These are phyloP conservation scores for Globisporangium cylindrosporum DNA, from an alignment of 352 stramenopile species.

Conservation along the genomic window DNA sequence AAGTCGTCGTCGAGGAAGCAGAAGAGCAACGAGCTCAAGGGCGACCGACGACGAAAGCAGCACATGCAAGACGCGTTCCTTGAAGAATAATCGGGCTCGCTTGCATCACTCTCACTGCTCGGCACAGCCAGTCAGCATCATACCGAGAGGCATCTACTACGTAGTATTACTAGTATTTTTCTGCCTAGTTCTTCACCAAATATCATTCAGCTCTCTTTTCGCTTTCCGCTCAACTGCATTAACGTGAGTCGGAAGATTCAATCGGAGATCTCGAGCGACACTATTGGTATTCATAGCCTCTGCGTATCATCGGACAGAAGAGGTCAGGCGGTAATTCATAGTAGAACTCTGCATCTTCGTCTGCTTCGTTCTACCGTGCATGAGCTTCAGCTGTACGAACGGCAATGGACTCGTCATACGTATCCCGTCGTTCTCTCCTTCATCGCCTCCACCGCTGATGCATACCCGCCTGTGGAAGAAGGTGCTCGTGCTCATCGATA, in stretches of 20 bases:
- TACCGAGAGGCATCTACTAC: background rate
- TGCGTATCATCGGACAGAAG: background rate
- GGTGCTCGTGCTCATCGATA: background rate
- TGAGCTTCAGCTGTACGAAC: conserved; percentile 5
- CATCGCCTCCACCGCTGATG: background rate
- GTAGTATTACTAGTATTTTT: background rate
- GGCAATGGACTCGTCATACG: background rate
- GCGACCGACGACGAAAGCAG: conserved; percentile 73
- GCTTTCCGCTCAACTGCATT: background rate
- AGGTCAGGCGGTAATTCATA: background rate
- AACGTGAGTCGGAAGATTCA: background rate
- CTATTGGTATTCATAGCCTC: background rate
- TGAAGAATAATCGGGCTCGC: conserved; percentile 33
- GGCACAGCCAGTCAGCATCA: background rate
- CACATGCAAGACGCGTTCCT: conserved; percentile 75
- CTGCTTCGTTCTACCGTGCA: background rate
- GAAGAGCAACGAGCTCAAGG: conserved; percentile 79
- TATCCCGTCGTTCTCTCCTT: background rate
- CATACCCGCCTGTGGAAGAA: conserved; percentile 8
- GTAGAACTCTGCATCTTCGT: background rate
- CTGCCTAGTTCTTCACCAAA: conserved; percentile 5
- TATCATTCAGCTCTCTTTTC: background rate
- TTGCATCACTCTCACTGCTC: background rate
- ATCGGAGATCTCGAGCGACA: background rate
- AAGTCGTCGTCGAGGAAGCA: conserved; percentile 75